Evolutionary conservation across 2,329 filamentous ascomycete species (phyloP).

Genomic region (Penicillium paneum): DNA sequence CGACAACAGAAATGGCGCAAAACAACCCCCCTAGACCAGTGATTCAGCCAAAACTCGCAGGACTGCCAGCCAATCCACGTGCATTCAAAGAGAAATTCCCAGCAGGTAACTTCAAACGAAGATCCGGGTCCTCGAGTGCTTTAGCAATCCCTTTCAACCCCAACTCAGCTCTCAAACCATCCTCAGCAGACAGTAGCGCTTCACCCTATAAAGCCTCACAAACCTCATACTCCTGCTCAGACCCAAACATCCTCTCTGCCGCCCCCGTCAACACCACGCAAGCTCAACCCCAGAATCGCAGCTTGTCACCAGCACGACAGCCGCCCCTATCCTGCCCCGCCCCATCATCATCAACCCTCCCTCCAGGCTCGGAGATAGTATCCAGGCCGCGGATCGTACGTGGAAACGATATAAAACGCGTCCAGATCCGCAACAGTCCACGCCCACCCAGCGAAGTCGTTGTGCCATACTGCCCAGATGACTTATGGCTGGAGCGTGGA

Average conservation of each 20-base stretch:
- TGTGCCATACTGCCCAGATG: slow-evolving; percentile 30
- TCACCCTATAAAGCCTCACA: slow-evolving; percentile 4
- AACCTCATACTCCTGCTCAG: slow-evolving; percentile 1
- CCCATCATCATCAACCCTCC: slow-evolving; percentile 16
- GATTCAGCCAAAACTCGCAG: slow-evolving; percentile 18
- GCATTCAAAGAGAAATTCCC: slow-evolving; percentile 32
- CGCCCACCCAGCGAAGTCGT: slow-evolving; percentile 24
- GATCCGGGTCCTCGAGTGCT: background rate
- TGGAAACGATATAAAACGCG: slow-evolving; percentile 32
- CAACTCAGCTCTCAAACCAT: slow-evolving; percentile 4
- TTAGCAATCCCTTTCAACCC: slow-evolving; percentile 8
- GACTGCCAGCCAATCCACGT: slow-evolving; percentile 37
- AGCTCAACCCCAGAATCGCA: background rate
- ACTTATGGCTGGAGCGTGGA: slow-evolving; percentile 27
- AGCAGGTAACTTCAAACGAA: slow-evolving; percentile 1
- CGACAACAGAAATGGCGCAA: background rate
- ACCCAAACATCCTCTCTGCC: slow-evolving; percentile 1
- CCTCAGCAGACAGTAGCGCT: slow-evolving; percentile 12
- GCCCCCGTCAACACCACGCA: slow-evolving; percentile 4
- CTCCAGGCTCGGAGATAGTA: slow-evolving; percentile 29
- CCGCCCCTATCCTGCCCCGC: slow-evolving; percentile 20
- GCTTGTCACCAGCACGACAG: background rate
- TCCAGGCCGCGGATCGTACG: slow-evolving; percentile 34
- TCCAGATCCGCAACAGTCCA: slow-evolving; percentile 31
- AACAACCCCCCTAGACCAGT: slow-evolving; percentile 1